Percentiles rank a stretch among this genome's conserved stretches.
Evolutionary conservation across 768 basidiomycete genomes (phyloP).

Genomic region (Boletus huronensis): DNA sequence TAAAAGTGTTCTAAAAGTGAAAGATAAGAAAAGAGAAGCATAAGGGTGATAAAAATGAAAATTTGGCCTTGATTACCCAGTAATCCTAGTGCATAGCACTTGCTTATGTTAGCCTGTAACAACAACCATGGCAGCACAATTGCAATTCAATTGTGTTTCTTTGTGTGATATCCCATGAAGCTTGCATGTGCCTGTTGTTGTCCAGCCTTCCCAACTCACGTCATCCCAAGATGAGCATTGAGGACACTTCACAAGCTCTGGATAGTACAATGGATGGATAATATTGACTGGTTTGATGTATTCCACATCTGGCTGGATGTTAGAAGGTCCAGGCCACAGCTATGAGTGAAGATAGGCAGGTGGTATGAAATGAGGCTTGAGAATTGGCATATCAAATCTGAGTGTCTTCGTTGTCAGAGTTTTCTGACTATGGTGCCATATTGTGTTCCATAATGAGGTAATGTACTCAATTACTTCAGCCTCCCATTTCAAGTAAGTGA

Average conservation of each 20-base stretch:
- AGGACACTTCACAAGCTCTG: background rate
- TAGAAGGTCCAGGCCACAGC: background rate
- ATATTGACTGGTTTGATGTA: slow-evolving; percentile 9
- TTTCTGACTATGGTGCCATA: background rate
- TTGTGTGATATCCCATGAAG: background rate
- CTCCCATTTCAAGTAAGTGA: background rate
- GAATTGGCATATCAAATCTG: background rate
- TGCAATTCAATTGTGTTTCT: background rate
- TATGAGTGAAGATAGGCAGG: background rate
- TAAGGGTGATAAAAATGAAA: no score
- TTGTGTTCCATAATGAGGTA: background rate
- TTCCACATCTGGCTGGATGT: background rate
- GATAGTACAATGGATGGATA: slow-evolving; percentile 9
- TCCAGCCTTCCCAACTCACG: slow-evolving; percentile 3
- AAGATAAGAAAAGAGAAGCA: no score
- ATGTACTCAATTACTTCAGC: background rate
- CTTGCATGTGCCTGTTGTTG: background rate
- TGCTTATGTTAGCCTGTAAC: no score
- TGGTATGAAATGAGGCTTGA: background rate
- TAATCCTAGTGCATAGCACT: no score
- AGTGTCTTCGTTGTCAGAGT: background rate
- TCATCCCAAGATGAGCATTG: background rate
- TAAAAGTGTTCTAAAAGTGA: no score
- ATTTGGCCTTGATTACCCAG: no score
- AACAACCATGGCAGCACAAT: background rate